Evolutionary conservation across 2,329 filamentous ascomycete genomes (phyloP).

Genomic region (Aspergillus proliferans): DNA sequence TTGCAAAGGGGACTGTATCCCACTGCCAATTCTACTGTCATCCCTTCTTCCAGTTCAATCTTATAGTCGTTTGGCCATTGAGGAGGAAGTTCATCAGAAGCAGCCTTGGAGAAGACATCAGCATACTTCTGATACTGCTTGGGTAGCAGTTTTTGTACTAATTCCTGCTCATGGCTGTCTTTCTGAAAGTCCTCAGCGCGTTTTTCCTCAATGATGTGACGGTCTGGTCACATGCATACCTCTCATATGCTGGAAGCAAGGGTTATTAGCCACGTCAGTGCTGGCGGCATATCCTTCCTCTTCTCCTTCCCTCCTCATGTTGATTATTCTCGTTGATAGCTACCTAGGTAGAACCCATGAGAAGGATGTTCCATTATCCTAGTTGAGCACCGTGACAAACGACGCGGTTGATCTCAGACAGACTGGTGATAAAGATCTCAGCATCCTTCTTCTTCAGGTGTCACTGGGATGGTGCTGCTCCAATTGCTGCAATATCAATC

Average conservation of each 20-base stretch:
- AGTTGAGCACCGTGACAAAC: too few relatives aligned
- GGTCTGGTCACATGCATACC: too few relatives aligned
- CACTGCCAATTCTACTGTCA: not conserved
- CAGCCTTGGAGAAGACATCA: not conserved
- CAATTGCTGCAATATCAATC: not conserved
- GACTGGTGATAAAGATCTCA: not conserved
- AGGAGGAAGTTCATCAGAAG: not conserved
- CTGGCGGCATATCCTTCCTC: too few relatives aligned
- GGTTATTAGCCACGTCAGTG: too few relatives aligned
- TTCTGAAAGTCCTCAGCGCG: not conserved
- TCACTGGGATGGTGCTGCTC: not conserved
- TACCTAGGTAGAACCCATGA: too few relatives aligned
- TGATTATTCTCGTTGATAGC: too few relatives aligned
- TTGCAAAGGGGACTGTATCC: not conserved
- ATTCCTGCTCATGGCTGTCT: not conserved
- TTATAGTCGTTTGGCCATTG: not conserved
- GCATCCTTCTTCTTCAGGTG: not conserved
- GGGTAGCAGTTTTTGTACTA: not conserved
- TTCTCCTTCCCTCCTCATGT: too few relatives aligned
- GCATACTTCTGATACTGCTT: not conserved
- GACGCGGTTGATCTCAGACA: not conserved
- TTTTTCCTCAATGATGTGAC: not conserved
- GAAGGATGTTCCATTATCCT: too few relatives aligned
- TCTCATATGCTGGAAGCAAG: too few relatives aligned
- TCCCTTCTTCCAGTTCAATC: not conserved